phyloP scores from a whole-genome alignment of 2,329 filamentous ascomycete genomes.

The Penicillium sclerotiorum region DNA sequence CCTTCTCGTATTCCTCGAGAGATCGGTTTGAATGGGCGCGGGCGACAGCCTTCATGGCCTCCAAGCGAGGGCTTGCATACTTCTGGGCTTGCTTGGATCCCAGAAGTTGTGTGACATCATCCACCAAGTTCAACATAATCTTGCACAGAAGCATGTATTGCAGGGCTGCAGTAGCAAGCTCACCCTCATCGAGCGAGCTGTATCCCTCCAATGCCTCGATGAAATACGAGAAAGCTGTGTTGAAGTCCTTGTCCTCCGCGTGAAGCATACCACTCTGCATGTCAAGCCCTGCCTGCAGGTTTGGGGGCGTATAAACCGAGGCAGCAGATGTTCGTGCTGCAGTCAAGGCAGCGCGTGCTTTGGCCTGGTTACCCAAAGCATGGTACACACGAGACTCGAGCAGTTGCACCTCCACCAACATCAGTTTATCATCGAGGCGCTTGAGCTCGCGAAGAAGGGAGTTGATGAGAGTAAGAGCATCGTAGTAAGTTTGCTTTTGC shows the following conservation, averaged over 20 bases:
- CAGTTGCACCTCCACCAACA: constrained; percentile 95
- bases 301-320: constrained; percentile 93
- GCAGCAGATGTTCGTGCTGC: constrained; percentile 93
- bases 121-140: constrained; percentile 96
- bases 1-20: constrained; percentile 94
- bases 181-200: constrained; percentile 83
- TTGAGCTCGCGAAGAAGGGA: constrained; percentile 94
- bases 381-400: constrained; percentile 97
- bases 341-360: constrained; percentile 91
- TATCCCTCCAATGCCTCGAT: constrained; percentile 98
- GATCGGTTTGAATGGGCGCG: constrained; percentile 94
- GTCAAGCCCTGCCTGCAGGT: constrained; percentile 92
- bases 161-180: constrained; percentile 90
- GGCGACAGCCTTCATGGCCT: constrained; percentile 98
- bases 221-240: constrained; percentile 98
- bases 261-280: constrained; percentile 99
- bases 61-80: constrained; percentile 92
- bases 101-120: constrained; percentile 95
- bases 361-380: constrained; percentile 92
- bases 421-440: constrained; percentile 96
- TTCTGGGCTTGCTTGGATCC: constrained; percentile 94
- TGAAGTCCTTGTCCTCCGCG: constrained; percentile 98
- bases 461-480: constrained; percentile 95
- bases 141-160: constrained; percentile 99
- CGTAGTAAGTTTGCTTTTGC: constrained; percentile 96